Evolutionary conservation across 2,329 filamentous ascomycete species (phyloP).

Genomic region (Thyridium curvatum): DNA sequence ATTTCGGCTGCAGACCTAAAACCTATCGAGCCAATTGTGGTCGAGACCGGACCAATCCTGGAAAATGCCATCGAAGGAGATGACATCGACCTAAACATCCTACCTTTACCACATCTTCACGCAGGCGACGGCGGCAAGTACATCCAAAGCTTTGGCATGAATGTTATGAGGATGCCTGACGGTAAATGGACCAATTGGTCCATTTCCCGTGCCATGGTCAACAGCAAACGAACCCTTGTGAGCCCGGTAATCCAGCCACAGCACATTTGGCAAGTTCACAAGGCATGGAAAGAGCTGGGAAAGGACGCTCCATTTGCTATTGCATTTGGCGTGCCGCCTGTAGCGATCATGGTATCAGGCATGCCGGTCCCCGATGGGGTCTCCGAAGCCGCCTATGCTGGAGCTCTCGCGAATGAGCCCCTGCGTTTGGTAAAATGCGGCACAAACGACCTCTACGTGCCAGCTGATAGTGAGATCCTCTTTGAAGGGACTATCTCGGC

Average conservation of each 20-base stretch:
- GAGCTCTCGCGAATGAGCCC: constrained; percentile 33
- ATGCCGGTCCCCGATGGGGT: constrained; percentile 42
- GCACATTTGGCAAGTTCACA: constrained; percentile 38
- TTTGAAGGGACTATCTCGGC: constrained; percentile 40
- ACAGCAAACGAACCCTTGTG: constrained; percentile 31
- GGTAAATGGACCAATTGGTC: constrained; percentile 40
- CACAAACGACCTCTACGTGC: constrained; percentile 38
- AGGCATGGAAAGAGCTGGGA: constrained; percentile 37
- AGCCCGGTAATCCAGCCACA: constrained; percentile 36
- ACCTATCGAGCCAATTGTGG: constrained; percentile 22
- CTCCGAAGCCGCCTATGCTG: constrained; percentile 40
- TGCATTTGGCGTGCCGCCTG: constrained; percentile 40
- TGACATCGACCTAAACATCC: constrained; percentile 32
- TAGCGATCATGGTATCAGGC: constrained; percentile 37
- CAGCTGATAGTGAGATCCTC: constrained; percentile 42
- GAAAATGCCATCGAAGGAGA: constrained; percentile 27
- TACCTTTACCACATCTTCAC: constrained; percentile 35
- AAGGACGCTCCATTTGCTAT: constrained; percentile 39
- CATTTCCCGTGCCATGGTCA: constrained; percentile 37
- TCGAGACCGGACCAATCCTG: constrained; percentile 33
- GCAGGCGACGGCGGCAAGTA: constrained; percentile 40
- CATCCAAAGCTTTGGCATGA: constrained; percentile 42
- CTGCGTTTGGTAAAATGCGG: constrained; percentile 45
- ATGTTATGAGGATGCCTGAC: constrained; percentile 37
- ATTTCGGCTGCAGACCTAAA: constrained; percentile 20